These are phyloP conservation scores for Saprolegnia parasitica DNA, from an alignment of 352 stramenopile species.

Conservation along the genomic window DNA sequence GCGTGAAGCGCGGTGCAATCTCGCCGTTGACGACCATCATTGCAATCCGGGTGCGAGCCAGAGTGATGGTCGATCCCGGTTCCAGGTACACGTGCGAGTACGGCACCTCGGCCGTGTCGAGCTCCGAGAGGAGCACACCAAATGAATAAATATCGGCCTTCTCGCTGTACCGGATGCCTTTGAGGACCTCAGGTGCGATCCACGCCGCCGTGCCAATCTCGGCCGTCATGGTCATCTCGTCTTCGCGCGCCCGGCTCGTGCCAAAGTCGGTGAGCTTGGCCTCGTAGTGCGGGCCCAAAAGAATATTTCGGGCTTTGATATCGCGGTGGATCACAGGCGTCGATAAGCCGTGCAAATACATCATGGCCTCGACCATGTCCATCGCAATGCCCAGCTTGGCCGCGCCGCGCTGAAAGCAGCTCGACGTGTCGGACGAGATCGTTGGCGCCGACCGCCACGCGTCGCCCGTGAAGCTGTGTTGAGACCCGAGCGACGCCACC, in stretches of 20 bases:
- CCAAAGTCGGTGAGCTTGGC: slow-evolving; percentile 30
- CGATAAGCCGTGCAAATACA: slow-evolving; percentile 43
- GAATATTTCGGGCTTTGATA: slow-evolving; percentile 24
- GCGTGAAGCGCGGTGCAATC: slow-evolving; percentile 16
- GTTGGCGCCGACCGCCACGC: slow-evolving; percentile 21
- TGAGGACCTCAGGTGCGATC: slow-evolving; percentile 27
- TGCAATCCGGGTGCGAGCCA: slow-evolving; percentile 23
- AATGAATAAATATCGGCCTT: slow-evolving; percentile 77
- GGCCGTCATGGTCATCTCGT: slow-evolving; percentile 28
- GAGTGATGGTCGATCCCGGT: slow-evolving; percentile 1
- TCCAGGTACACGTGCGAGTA: slow-evolving; percentile 14
- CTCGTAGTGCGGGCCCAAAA: slow-evolving; percentile 17
- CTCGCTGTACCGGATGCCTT: slow-evolving; percentile 45
- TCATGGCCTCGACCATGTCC: slow-evolving; percentile 39
- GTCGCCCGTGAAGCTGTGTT: slow-evolving; percentile 3
- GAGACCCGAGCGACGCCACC: neutral
- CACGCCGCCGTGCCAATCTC: slow-evolving; percentile 28
- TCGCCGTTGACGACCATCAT: slow-evolving; percentile 23
- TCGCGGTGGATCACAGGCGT: slow-evolving; percentile 39
- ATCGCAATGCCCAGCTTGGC: slow-evolving; percentile 38
- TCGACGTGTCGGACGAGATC: slow-evolving; percentile 8
- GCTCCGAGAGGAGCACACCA: slow-evolving; percentile 58
- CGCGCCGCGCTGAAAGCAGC: slow-evolving; percentile 15
- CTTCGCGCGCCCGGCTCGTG: slow-evolving; percentile 13
- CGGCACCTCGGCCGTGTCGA: slow-evolving; percentile 46